Conservation (phyloP, 1,284 basidiomycete species). For the Apiotrichum sp. region DNA sequence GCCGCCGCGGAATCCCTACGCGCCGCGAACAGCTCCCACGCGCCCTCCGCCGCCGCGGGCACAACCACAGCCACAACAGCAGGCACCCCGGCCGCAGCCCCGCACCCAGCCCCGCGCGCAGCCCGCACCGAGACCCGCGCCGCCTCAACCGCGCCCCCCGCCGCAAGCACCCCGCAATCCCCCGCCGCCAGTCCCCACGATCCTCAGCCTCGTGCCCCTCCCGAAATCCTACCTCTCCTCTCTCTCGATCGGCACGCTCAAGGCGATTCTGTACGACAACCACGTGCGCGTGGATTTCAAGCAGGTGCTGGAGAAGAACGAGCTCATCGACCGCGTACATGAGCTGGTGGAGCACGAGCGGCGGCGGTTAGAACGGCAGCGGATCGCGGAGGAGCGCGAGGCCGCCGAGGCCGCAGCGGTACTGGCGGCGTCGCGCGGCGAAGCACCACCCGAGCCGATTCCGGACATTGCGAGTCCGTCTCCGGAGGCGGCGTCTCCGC, state of each 20-base stretch:
- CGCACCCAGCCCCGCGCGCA: slow-evolving; percentile 19
- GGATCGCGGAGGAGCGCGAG: slow-evolving; percentile 43
- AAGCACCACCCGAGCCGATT: slow-evolving; percentile 6
- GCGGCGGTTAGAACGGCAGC: slow-evolving; percentile 45
- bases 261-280: slow-evolving; percentile 62
- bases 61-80: slow-evolving; percentile 8
- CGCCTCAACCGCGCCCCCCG: slow-evolving; percentile 11
- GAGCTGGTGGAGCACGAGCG: slow-evolving; percentile 61
- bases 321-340: slow-evolving; percentile 63
- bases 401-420: slow-evolving; percentile 7
- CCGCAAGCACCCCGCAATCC: slow-evolving; percentile 8
- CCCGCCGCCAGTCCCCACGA: slow-evolving; percentile 49
- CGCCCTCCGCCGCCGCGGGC: not conserved
- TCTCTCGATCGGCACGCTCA: slow-evolving; percentile 62
- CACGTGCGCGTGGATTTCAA: slow-evolving; percentile 48
- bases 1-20: slow-evolving; percentile 8
- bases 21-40: slow-evolving; percentile 13
- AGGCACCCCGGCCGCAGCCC: slow-evolving; percentile 4
- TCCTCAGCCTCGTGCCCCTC: slow-evolving; percentile 63
- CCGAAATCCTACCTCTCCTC: slow-evolving; percentile 54
- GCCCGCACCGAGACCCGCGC: slow-evolving; percentile 32
- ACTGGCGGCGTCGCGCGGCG: not conserved
- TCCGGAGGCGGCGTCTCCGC: not conserved
- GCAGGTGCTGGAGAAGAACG: slow-evolving; percentile 51
- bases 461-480: not conserved